phyloP scores from a whole-genome alignment of 257 asterid species.

The Solanum raphanifolium region DNA sequence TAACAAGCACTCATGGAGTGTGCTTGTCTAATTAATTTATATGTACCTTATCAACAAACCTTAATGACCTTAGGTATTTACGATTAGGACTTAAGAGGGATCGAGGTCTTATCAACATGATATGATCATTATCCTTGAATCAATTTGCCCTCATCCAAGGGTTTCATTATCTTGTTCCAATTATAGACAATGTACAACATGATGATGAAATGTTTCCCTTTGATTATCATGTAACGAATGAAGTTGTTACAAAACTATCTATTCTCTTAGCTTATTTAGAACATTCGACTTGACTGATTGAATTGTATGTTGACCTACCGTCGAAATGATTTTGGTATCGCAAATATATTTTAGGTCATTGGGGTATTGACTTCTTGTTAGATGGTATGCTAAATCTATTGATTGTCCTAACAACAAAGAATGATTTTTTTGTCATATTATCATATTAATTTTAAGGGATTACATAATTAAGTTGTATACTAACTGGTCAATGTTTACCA shows the following conservation, averaged over 20 bases:
- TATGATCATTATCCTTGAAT: background rate
- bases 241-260: background rate
- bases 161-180: background rate
- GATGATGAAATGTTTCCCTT: background rate
- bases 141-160: background rate
- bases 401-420: background rate
- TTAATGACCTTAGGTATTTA: background rate
- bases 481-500: background rate
- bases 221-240: background rate
- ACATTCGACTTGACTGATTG: background rate
- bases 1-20: too few species aligned
- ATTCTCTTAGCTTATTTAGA: background rate
- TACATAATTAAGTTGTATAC: background rate
- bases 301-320: background rate
- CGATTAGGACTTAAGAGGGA: background rate
- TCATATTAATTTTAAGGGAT: background rate
- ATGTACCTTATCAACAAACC: background rate
- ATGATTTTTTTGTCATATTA: background rate
- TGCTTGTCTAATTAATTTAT: too few species aligned
- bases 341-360: background rate
- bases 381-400: background rate
- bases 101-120: background rate
- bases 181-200: background rate
- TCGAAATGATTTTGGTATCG: background rate
- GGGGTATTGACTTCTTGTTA: background rate